Conservation (phyloP, 2,329 filamentous ascomycete genomes). For the Pyricularia grisea region DNA sequence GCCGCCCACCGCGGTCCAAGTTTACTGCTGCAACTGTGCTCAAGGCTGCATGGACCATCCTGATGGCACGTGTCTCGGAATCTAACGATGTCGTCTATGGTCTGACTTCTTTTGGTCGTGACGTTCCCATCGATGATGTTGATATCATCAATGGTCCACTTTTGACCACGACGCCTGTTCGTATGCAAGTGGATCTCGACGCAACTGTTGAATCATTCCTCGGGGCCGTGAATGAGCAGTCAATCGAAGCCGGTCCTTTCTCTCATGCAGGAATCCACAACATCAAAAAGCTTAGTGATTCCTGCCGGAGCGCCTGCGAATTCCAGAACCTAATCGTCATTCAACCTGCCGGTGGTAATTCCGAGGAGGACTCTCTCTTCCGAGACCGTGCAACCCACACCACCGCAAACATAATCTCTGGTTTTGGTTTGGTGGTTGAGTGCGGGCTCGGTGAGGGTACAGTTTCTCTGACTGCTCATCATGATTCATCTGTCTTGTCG, state of each 20-base stretch:
- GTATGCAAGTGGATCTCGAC: constrained; percentile 5
- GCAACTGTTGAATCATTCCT: constrained; percentile 11
- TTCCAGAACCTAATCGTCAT: constrained; percentile 20
- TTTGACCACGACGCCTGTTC: constrained; percentile 30
- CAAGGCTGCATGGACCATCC: constrained; percentile 31
- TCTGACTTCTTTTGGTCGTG: constrained; percentile 27
- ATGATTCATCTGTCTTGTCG: not conserved
- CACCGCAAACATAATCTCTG: constrained; percentile 7
- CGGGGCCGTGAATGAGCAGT: constrained; percentile 13
- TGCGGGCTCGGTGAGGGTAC: not conserved
- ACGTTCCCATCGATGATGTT: constrained; percentile 8
- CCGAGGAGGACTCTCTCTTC: not conserved
- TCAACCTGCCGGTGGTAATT: constrained; percentile 13
- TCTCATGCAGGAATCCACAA: constrained; percentile 16
- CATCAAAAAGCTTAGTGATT: constrained; percentile 11
- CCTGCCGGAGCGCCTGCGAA: constrained; percentile 11
- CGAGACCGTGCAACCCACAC: constrained; percentile 6
- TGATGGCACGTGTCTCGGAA: constrained; percentile 25
- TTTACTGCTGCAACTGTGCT: constrained; percentile 26
- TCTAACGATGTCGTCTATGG: constrained; percentile 29
- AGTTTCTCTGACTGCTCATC: not conserved
- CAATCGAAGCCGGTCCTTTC: constrained; percentile 12
- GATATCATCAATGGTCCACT: constrained; percentile 13
- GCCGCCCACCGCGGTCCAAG: not conserved
- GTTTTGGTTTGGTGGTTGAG: constrained; percentile 5